phyloP scores from a whole-genome alignment of 306 rosid species.

The Chamaecrista fasciculata region DNA sequence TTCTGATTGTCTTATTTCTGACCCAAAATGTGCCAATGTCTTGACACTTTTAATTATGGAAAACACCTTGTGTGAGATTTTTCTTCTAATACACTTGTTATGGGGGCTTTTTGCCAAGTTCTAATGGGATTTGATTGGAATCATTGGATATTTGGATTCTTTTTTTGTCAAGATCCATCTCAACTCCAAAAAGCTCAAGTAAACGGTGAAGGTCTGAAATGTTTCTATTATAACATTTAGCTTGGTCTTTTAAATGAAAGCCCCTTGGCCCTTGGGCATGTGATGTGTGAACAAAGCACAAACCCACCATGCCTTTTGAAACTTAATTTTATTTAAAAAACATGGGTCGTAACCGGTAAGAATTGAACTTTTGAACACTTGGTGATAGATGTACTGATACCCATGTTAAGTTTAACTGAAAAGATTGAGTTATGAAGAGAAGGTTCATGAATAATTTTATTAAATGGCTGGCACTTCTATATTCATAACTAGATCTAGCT shows the following conservation, averaged over 20 bases:
- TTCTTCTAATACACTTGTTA: background rate
- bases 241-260: background rate
- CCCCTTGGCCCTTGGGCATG: no score
- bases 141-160: no score
- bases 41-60: background rate
- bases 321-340: no score
- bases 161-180: background rate
- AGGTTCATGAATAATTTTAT: background rate
- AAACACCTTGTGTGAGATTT: background rate
- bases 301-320: no score
- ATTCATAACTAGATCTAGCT: background rate
- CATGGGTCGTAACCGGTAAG: no score
- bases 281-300: no score
- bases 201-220: background rate
- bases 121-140: background rate
- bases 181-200: no score
- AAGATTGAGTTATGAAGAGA: background rate
- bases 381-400: no score
- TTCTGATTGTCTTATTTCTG: slow-evolving; percentile 7
- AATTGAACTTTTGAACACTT: no score
- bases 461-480: no score
- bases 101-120: background rate
- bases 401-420: background rate
- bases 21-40: background rate
- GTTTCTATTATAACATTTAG: background rate